Conservation (phyloP, 176 grass and related monocot species). For the Zoysia japonica region DNA sequence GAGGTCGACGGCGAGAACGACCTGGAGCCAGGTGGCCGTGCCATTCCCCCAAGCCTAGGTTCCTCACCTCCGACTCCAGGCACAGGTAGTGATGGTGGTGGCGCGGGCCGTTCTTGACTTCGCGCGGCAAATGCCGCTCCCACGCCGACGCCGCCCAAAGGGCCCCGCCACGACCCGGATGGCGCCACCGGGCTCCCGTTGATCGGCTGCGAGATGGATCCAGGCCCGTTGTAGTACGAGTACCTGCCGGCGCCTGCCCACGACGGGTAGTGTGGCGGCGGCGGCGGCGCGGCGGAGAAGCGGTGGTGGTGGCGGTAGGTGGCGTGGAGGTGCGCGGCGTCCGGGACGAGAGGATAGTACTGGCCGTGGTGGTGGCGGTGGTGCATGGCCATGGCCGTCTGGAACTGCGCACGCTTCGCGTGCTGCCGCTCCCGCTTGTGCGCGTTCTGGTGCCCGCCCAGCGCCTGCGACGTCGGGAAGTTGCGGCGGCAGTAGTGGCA, state of each 20-base stretch:
- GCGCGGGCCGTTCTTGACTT: conserved; percentile 26
- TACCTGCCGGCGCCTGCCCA: no score
- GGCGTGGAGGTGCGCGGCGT: no score
- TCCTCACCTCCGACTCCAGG: conserved; percentile 33
- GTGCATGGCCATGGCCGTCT: conserved; percentile 55
- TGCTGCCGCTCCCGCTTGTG: conserved; percentile 86
- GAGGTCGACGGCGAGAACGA: conserved; percentile 54
- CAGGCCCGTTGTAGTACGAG: conserved; percentile 47
- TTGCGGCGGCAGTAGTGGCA: conserved; percentile 93
- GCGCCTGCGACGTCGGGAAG: conserved; percentile 85
- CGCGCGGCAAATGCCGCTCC: conserved; percentile 4
- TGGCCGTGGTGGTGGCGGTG: not conserved
- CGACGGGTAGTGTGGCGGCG: not conserved
- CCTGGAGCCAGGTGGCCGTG: conserved; percentile 16
- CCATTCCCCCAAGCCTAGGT: conserved; percentile 2
- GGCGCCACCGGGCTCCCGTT: conserved; percentile 53
- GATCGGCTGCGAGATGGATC: conserved; percentile 67
- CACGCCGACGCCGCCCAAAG: conserved; percentile 18
- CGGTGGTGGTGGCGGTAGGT: no score
- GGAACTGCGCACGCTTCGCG: conserved; percentile 73
- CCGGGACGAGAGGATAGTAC: no score
- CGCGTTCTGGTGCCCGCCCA: conserved; percentile 88
- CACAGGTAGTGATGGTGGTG: not conserved
- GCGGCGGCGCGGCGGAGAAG: no score
- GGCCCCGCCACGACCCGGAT: conserved; percentile 40